A percentile compares a stretch with the other conserved stretches of the same genome.
phyloP scores from a whole-genome alignment of 495 filamentous ascomycete species.

The Pyronema omphalodes region DNA sequence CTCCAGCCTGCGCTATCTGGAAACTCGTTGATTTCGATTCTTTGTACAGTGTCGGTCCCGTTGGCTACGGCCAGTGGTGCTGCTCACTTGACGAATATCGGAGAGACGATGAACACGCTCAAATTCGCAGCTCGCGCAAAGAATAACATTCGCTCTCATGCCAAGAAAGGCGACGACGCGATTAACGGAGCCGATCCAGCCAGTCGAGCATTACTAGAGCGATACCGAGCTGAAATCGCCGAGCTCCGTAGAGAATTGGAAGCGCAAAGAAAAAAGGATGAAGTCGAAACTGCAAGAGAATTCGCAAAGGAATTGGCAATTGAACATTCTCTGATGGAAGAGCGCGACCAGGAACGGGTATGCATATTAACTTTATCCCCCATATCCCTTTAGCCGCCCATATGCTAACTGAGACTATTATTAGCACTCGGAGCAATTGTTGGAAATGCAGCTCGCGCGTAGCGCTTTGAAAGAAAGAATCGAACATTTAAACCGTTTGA shows the following conservation, averaged over 20 bases:
- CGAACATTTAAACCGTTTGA: constrained; percentile 88
- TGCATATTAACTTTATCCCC: background rate
- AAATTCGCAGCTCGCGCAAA: constrained; percentile 94
- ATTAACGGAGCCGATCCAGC: constrained; percentile 58
- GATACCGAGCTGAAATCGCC: constrained; percentile 85
- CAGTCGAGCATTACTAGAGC: constrained; percentile 71
- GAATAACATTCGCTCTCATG: constrained; percentile 95
- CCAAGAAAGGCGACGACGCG: constrained; percentile 82
- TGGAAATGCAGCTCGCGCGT: constrained; percentile 92
- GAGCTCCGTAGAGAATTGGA: constrained; percentile 71
- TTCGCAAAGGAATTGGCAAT: constrained; percentile 34
- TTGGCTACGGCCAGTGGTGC: constrained; percentile 43
- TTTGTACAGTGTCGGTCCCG: constrained; percentile 81
- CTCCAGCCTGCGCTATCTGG: constrained; percentile 86
- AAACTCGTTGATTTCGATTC: constrained; percentile 85
- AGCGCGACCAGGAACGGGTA: constrained; percentile 11
- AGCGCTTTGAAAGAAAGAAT: constrained; percentile 94
- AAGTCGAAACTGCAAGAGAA: constrained; percentile 41
- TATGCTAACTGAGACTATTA: constrained; percentile 1
- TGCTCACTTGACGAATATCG: constrained; percentile 46
- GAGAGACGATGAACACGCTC: constrained; percentile 83
- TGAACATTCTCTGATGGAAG: background rate
- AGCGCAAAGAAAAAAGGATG: constrained; percentile 51
- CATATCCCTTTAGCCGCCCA: background rate
- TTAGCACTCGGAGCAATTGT: constrained; percentile 79